A percentile compares a stretch with the other conserved stretches of the same genome.
phyloP scores from a whole-genome alignment of 352 stramenopile species.

The Pilasporangium apinafurcum region DNA sequence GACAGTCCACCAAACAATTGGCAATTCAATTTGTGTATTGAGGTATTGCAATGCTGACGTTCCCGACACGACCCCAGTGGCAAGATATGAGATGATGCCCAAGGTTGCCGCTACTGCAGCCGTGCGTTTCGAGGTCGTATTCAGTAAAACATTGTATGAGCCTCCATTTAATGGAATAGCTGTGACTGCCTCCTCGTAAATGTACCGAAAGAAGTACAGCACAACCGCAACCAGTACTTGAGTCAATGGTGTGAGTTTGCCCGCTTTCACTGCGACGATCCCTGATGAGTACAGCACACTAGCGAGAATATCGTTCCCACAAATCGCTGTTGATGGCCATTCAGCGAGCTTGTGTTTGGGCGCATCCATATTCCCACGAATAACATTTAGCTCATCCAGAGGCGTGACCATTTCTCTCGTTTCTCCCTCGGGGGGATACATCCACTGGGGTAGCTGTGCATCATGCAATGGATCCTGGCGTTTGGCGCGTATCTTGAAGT shows the following conservation, averaged over 20 bases:
- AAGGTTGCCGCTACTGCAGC: conserved; percentile 86
- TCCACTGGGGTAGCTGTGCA: conserved; percentile 23
- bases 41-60: conserved; percentile 61
- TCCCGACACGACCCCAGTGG: conserved; percentile 73
- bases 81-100: conserved; percentile 89
- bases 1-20: conserved; percentile 34
- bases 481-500: conserved; percentile 5
- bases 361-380: conserved; percentile 14
- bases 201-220: conserved; percentile 70
- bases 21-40: conserved; percentile 38
- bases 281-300: conserved; percentile 81
- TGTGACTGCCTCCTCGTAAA: conserved; percentile 89
- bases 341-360: conserved; percentile 44
- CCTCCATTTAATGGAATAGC: conserved; percentile 89
- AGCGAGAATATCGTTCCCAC: conserved; percentile 90
- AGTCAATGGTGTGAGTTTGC: conserved; percentile 82
- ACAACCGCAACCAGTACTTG: conserved; percentile 72
- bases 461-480: conserved; percentile 3
- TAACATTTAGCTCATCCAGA: conserved; percentile 14
- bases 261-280: conserved; percentile 62
- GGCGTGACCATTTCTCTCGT: conserved; percentile 18
- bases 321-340: conserved; percentile 87
- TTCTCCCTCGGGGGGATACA: conserved; percentile 36
- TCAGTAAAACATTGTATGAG: conserved; percentile 90
- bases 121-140: conserved; percentile 87